Evolutionary conservation across 176 grass and related monocot species (phyloP).

Genomic region (Cymbopogon citratus): DNA sequence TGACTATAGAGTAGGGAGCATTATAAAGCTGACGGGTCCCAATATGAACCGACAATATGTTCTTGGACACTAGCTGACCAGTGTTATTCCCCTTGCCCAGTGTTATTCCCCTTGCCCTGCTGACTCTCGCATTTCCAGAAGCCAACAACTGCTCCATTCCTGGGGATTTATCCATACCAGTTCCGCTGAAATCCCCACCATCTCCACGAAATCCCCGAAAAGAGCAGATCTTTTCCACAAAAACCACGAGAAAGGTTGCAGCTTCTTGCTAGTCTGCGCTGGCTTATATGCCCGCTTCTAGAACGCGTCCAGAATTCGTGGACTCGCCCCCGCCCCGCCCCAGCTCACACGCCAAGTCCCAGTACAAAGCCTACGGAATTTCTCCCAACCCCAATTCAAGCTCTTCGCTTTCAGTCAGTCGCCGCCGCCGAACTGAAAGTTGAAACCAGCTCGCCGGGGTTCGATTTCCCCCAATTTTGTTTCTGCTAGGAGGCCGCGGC

Average conservation of each 20-base stretch:
- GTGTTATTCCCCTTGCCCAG: neutral
- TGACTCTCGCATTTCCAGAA: conserved; percentile 13
- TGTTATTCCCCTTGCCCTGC: neutral
- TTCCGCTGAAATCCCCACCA: neutral
- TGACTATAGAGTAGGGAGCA: neutral
- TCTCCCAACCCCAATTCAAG: too few species aligned
- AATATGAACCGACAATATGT: neutral
- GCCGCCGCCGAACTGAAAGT: conserved; percentile 13
- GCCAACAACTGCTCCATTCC: conserved; percentile 12
- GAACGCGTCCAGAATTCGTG: conserved; percentile 15
- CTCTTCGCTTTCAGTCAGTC: too few species aligned
- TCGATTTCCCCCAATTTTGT: too few species aligned
- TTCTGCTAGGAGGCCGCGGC: neutral
- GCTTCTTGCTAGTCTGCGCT: neutral
- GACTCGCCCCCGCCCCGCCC: too few species aligned
- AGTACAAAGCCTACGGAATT: too few species aligned
- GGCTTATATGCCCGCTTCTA: too few species aligned
- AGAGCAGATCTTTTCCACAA: neutral
- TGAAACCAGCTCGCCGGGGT: conserved; percentile 20
- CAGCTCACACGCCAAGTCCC: too few species aligned
- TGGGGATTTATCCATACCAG: neutral
- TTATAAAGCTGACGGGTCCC: neutral
- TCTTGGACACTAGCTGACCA: conserved; percentile 19
- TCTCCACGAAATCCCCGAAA: neutral
- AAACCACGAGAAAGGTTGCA: conserved; percentile 1